Base-by-base conservation (phyloP, 495 filamentous ascomycete genomes). In the Penicillium steckii region DNA sequence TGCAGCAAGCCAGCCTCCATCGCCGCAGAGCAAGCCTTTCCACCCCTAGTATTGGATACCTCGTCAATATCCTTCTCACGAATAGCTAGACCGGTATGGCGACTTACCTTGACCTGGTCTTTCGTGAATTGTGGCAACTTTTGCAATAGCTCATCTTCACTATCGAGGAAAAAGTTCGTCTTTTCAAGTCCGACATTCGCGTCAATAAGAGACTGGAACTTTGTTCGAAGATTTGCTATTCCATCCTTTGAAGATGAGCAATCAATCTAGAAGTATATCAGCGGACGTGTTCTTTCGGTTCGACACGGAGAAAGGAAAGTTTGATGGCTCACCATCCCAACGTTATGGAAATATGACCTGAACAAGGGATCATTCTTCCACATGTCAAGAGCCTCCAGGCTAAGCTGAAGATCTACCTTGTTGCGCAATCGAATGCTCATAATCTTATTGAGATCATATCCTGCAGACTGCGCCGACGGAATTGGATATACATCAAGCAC, bases 381-480 rank as follows among this genome's bases (percentile, higher is more conserved):
- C 46, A 65, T 69, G 12, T 74, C 46, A 9, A 67, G 66, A 5
- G 74, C 65, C 23, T 72, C 57, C 3, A 60, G 38, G 1, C 53
- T 56, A 42, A 60, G 46, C 12, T 60, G 57, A n/a, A 60, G 15
- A 27, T 57, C 57, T 3, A 50, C 27, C 2, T 26, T 24, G 15
- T 60, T 60, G 25, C 57, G 53, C 17, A 56, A 40, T 8, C 53
- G 49, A 9, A 60, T 50, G 3, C 57, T 25, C 57, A 69, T 66
- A 44, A 78, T 76, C 54, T 79, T 80, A 46, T 80, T 80, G 3
- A 79, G 46, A 42, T 79, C 75, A 42, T 75, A 72, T 8, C 73
- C 73, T 8, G 75, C 74, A 18, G 74, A 68, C 19, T 73, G 73
- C 12, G 67, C 56, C 0, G 70, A 77, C 8, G 78, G 78, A 29